Percentiles rank a stretch among this genome's conserved stretches.
Conservation (phyloP, 2,329 filamentous ascomycete species). For the Colletotrichum sp. region DNA sequence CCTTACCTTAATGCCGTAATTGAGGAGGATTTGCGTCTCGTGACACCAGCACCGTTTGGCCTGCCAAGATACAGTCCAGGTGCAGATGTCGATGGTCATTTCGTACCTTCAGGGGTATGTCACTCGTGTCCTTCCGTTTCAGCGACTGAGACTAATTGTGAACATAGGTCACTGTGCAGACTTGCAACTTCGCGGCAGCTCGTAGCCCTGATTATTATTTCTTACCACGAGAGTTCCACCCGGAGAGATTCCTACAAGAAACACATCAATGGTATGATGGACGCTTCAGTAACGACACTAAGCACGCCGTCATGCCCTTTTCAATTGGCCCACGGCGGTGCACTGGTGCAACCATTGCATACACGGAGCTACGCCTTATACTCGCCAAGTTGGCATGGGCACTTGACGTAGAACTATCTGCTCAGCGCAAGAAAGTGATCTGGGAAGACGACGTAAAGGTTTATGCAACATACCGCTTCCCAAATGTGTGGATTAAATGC, state of each 20-base stretch:
- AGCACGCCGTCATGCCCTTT: neutral
- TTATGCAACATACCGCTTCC: neutral
- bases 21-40: neutral
- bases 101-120: neutral
- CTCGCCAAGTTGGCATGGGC: neutral
- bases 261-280: neutral
- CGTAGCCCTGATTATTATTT: neutral
- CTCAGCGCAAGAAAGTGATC: neutral
- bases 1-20: neutral
- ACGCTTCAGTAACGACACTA: neutral
- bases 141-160: fast-evolving
- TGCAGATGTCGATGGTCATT: neutral
- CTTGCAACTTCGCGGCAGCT: neutral
- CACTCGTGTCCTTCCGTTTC: fast-evolving
- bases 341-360: neutral
- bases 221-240: neutral
- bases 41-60: neutral
- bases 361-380: neutral
- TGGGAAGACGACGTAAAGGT: neutral
- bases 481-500: neutral
- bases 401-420: neutral
- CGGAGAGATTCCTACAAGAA: neutral
- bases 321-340: neutral
- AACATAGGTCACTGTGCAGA: neutral
- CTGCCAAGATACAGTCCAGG: neutral